These are phyloP conservation scores for Prunus armeniaca DNA, from an alignment of 306 rosid species.

Conservation along the genomic window DNA sequence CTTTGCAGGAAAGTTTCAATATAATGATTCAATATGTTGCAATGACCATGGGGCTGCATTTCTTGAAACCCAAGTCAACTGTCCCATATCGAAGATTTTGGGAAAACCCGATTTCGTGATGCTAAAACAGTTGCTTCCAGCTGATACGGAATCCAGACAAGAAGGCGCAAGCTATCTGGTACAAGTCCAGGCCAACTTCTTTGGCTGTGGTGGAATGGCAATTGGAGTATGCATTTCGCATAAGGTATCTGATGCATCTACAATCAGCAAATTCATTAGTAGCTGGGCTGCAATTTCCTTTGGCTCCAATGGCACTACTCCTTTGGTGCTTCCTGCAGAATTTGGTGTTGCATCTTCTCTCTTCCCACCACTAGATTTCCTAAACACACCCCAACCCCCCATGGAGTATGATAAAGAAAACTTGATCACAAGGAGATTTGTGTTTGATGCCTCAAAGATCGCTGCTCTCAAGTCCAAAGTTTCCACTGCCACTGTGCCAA, in stretches of 20 bases:
- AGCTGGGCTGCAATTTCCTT: too few species aligned
- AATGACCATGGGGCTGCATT: not conserved
- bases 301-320: too few species aligned
- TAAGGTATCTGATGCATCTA: not conserved
- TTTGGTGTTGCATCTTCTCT: too few species aligned
- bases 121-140: constrained; percentile 17
- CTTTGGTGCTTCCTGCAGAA: too few species aligned
- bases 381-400: too few species aligned
- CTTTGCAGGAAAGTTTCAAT: constrained; percentile 4
- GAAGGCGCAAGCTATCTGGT: not conserved
- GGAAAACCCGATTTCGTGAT: not conserved
- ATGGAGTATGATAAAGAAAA: not conserved
- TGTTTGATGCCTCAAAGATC: constrained; percentile 15
- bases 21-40: not conserved
- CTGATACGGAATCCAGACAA: too few species aligned
- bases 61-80: too few species aligned
- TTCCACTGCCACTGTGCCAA: too few species aligned
- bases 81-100: too few species aligned
- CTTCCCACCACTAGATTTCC: too few species aligned
- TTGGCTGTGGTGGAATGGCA: not conserved
- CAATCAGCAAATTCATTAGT: too few species aligned
- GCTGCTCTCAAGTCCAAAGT: too few species aligned
- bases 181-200: not conserved
- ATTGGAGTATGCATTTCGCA: constrained; percentile 36
- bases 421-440: constrained; percentile 27